These are phyloP conservation scores for Thelonectria olida DNA, from an alignment of 2,329 filamentous ascomycete species.

Conservation along the genomic window DNA sequence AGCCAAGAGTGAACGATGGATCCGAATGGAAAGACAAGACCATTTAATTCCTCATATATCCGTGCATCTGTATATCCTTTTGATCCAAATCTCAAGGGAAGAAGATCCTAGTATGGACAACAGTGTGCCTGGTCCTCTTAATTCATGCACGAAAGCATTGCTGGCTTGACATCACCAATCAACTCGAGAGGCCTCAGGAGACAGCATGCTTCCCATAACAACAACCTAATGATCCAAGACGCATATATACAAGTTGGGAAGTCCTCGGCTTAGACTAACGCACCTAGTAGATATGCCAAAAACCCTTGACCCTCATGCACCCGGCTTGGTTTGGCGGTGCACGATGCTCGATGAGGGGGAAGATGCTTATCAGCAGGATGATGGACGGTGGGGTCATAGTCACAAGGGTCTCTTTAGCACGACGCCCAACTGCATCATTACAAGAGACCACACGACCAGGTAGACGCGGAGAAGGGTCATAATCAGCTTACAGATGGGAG, in stretches of 20 bases:
- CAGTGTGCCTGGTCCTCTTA: neutral
- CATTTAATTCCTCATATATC: neutral
- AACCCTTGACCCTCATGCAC: neutral
- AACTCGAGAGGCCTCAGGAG: neutral
- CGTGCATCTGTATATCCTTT: neutral
- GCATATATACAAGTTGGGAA: neutral
- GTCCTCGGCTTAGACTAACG: neutral
- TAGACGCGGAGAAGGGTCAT: neutral
- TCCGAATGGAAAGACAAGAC: neutral
- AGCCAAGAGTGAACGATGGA: neutral
- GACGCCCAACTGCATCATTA: neutral
- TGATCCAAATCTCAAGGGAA: neutral
- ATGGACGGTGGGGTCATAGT: slow-evolving; percentile 18
- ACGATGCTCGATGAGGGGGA: neutral
- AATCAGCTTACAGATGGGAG: neutral
- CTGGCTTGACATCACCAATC: neutral
- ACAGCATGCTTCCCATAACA: neutral
- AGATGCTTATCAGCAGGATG: slow-evolving; percentile 18
- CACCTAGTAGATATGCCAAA: too few relatives aligned
- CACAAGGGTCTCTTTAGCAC: slow-evolving; percentile 19
- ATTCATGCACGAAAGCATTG: neutral
- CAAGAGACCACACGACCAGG: slow-evolving; percentile 4
- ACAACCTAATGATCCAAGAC: neutral
- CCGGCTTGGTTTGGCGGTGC: neutral
- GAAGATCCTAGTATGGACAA: neutral